Percentiles rank a stretch among this genome's conserved stretches.
Evolutionary conservation across 1,284 basidiomycete species (phyloP).

Genomic region (Xerocomus amazonicus): DNA sequence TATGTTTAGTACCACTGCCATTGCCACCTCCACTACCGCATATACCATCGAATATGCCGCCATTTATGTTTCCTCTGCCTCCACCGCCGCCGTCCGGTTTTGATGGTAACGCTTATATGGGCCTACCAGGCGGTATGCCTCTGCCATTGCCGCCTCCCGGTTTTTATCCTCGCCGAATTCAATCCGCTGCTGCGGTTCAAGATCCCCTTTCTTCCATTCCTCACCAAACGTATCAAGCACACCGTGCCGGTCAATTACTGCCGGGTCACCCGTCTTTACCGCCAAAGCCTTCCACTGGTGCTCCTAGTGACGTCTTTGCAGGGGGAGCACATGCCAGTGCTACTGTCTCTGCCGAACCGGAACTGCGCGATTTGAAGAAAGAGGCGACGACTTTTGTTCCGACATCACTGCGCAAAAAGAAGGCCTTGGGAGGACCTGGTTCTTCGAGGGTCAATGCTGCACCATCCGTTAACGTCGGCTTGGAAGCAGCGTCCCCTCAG

Average conservation of each 20-base stretch:
- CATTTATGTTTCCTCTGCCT: conserved; percentile 25
- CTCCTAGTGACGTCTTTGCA: conserved; percentile 39
- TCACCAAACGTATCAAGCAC: conserved; percentile 64
- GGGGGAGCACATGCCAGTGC: conserved; percentile 46
- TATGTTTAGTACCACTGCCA: conserved; percentile 4
- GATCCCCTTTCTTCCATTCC: conserved; percentile 62
- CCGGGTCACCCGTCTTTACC: conserved; percentile 40
- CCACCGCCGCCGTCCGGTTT: conserved; percentile 21
- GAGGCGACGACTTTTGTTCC: conserved; percentile 90
- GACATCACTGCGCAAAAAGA: conserved; percentile 62
- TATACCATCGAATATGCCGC: conserved; percentile 15
- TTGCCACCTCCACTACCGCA: conserved; percentile 32
- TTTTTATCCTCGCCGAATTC: conserved; percentile 48
- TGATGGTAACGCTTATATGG: conserved; percentile 17
- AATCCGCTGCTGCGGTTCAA: conserved; percentile 50
- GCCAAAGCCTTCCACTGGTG: conserved; percentile 35
- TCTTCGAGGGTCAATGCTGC: conserved; percentile 60
- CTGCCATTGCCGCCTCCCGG: conserved; percentile 32
- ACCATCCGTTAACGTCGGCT: conserved; percentile 44
- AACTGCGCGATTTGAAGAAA: conserved; percentile 87
- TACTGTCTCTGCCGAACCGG: conserved; percentile 76
- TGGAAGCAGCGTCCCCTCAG: conserved; percentile 31
- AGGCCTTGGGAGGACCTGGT: conserved; percentile 33
- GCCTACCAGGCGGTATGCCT: conserved; percentile 31
- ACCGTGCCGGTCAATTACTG: conserved; percentile 38